Percentiles rank a stretch among this genome's conserved stretches.
These are phyloP conservation scores for Craterostigma plantagineum DNA, from an alignment of 257 asterid species.

Conservation along the genomic window DNA sequence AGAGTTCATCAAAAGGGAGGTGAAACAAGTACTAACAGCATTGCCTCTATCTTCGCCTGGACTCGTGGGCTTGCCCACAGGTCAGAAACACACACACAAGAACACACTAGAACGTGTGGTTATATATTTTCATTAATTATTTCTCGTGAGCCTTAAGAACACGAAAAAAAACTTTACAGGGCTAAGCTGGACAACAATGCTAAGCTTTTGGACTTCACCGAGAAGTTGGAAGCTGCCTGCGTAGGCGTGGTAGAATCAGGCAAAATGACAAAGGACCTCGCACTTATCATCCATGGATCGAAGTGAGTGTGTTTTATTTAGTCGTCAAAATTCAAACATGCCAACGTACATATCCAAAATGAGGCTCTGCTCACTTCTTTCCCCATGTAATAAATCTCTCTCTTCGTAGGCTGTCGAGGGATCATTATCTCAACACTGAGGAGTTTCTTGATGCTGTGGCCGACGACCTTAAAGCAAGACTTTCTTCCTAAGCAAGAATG, in stretches of 20 bases:
- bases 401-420: constrained; percentile 60
- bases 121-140: neutral
- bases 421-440: constrained; percentile 62
- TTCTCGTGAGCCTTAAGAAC: too few species aligned
- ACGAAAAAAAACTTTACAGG: constrained; percentile 16
- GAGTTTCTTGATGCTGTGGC: constrained; percentile 94
- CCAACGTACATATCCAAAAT: too few species aligned
- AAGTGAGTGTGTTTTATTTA: constrained; percentile 28
- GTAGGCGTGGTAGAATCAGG: constrained; percentile 80
- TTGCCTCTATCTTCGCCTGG: constrained; percentile 98
- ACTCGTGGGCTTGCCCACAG: constrained; percentile 98
- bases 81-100: constrained; percentile 16
- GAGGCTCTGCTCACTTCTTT: neutral
- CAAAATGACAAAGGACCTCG: constrained; percentile 97
- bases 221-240: constrained; percentile 89
- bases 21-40: constrained; percentile 98
- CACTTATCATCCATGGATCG: constrained; percentile 86
- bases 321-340: too few species aligned
- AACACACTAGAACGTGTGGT: neutral
- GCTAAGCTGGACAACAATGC: constrained; percentile 82
- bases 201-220: constrained; percentile 70
- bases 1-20: constrained; percentile 98
- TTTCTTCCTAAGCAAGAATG: too few species aligned
- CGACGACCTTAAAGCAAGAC: constrained; percentile 60
- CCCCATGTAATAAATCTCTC: neutral